A percentile compares a stretch with the other conserved stretches of the same genome.
Evolutionary conservation across 176 grass and related monocot species (phyloP).

Genomic region (Saccharum officinarum): DNA sequence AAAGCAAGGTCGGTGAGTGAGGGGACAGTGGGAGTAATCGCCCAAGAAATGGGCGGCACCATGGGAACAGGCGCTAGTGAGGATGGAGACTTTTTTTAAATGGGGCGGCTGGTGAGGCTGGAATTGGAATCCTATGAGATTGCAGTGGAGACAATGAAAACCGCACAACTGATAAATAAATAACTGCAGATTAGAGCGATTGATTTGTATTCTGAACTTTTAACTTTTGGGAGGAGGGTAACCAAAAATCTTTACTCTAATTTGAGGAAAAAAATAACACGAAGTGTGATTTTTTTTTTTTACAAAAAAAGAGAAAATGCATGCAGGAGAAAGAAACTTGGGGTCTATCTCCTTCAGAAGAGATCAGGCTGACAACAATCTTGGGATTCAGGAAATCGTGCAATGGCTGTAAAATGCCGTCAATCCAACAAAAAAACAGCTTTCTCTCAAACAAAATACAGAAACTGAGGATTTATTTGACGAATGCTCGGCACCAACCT

Average conservation of each 20-base stretch:
- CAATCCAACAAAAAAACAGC: background rate
- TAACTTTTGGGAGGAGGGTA: background rate
- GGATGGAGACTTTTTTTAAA: too few relatives aligned
- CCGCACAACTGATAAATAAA: background rate
- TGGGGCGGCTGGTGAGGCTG: background rate
- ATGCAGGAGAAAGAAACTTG: background rate
- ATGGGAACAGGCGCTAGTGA: conserved; percentile 52
- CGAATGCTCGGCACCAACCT: background rate
- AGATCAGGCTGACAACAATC: conserved; percentile 1
- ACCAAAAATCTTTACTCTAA: background rate
- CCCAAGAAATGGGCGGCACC: conserved; percentile 65
- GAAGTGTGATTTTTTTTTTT: background rate
- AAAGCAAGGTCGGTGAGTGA: conserved; percentile 48
- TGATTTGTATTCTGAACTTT: background rate
- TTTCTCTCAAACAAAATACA: background rate
- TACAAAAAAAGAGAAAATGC: background rate
- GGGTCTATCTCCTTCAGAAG: background rate
- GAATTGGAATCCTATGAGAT: conserved; percentile 22
- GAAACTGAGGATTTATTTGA: background rate
- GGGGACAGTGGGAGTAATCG: conserved; percentile 76
- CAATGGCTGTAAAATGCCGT: background rate
- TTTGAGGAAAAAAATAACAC: background rate
- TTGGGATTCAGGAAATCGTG: background rate
- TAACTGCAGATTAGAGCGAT: background rate
- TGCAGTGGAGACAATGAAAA: conserved; percentile 23